A percentile compares a stretch with the other conserved stretches of the same genome.
These are phyloP conservation scores for Eragrostis tef DNA, from an alignment of 202 grass and related monocot species.

Conservation along the genomic window DNA sequence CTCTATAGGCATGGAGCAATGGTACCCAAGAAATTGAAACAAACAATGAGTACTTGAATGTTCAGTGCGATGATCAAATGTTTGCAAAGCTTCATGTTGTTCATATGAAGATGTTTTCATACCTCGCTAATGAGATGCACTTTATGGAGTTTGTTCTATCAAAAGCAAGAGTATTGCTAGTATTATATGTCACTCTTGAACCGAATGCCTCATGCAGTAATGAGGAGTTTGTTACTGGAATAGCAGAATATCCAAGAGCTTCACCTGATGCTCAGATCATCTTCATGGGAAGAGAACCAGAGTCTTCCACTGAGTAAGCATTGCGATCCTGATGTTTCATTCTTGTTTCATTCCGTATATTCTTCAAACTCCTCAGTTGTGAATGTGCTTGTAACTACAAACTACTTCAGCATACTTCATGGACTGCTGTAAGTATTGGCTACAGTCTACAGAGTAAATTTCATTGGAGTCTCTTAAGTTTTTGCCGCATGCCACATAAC, in stretches of 20 bases:
- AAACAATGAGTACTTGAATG: background rate
- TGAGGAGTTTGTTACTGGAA: background rate
- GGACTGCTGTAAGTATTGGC: too few species aligned
- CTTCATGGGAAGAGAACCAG: background rate
- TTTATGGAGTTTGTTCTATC: slow-evolving; percentile 29
- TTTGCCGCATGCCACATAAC: too few species aligned
- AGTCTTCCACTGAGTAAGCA: slow-evolving; percentile 10
- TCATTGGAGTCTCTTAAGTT: too few species aligned
- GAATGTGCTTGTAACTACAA: too few species aligned
- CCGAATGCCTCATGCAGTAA: background rate
- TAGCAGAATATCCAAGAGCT: background rate
- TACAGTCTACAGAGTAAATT: too few species aligned
- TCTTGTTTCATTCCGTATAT: background rate
- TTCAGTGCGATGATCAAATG: background rate
- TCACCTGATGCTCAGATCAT: background rate
- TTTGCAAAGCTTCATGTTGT: slow-evolving; percentile 1
- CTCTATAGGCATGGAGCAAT: too few species aligned
- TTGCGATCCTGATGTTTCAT: too few species aligned
- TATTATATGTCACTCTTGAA: background rate
- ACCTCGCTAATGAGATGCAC: slow-evolving; percentile 16
- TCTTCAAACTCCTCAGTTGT: too few species aligned
- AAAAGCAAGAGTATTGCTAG: background rate
- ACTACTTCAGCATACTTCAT: too few species aligned
- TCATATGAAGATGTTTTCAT: slow-evolving; percentile 9
- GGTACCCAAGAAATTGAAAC: too few species aligned